Evolutionary conservation across 352 stramenopile genomes (phyloP).

Genomic region (Pythium chondricola): DNA sequence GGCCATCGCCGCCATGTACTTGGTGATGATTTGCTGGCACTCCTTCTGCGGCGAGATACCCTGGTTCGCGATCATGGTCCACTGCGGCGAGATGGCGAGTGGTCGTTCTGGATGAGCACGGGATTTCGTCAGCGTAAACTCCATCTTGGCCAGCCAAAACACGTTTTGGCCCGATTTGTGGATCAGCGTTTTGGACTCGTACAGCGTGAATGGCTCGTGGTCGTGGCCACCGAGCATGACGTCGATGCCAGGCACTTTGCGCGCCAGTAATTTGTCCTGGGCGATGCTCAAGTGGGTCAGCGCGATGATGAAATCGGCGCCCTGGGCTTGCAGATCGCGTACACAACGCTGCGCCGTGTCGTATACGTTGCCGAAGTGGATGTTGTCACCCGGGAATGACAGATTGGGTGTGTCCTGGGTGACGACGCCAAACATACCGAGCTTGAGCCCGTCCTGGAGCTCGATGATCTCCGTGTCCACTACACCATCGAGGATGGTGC

Average conservation of each 20-base stretch:
- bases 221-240: slow-evolving; percentile 89
- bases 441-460: slow-evolving; percentile 43
- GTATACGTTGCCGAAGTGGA: slow-evolving; percentile 50
- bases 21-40: slow-evolving; percentile 65
- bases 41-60: slow-evolving; percentile 39
- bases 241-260: slow-evolving; percentile 63
- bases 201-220: slow-evolving; percentile 85
- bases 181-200: slow-evolving; percentile 77
- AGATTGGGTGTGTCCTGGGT: slow-evolving; percentile 53
- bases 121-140: slow-evolving; percentile 59
- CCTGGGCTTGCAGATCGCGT: slow-evolving; percentile 41
- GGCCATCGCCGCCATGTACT: slow-evolving; percentile 60
- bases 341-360: slow-evolving; percentile 49
- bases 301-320: slow-evolving; percentile 79
- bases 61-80: slow-evolving; percentile 79
- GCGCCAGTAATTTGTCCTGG: slow-evolving; percentile 65
- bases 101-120: slow-evolving; percentile 31
- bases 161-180: slow-evolving; percentile 89
- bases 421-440: slow-evolving; percentile 70
- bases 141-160: slow-evolving; percentile 78
- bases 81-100: slow-evolving; percentile 51
- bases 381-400: slow-evolving; percentile 26
- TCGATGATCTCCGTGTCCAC: slow-evolving; percentile 46
- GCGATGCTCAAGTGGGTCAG: slow-evolving; percentile 80
- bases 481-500: slow-evolving; percentile 8